Evolutionary conservation across 139 green algal genomes (phyloP).

Genomic region (Tetraselmis chui): DNA sequence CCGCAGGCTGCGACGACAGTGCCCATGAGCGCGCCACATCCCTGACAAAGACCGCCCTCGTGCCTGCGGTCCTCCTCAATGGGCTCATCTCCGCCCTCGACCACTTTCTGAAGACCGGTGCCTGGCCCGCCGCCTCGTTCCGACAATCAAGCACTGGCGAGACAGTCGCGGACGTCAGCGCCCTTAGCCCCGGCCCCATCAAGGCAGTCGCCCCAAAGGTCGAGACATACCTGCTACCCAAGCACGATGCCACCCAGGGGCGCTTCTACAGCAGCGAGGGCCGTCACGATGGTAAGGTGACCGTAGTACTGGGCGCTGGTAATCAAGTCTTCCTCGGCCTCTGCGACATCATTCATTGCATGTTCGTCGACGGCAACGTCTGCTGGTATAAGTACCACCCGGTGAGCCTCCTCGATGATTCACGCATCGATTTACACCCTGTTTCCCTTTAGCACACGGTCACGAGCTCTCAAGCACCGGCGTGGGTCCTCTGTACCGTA

Average conservation of each 20-base stretch:
- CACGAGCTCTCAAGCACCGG: too few species aligned
- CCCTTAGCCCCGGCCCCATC: background rate
- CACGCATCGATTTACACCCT: too few species aligned
- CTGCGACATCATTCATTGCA: constrained; percentile 19
- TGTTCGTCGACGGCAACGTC: constrained; percentile 26
- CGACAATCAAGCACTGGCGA: background rate
- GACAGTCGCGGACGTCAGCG: background rate
- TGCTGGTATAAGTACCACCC: constrained; percentile 14
- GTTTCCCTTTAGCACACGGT: too few species aligned
- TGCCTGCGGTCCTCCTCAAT: background rate
- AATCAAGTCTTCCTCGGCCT: constrained; percentile 30
- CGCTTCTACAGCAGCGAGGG: background rate
- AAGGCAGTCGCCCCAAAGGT: background rate
- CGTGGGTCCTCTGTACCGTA: too few species aligned
- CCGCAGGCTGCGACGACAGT: background rate
- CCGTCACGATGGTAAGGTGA: background rate
- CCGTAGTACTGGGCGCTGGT: constrained; percentile 22
- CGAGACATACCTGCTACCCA: background rate
- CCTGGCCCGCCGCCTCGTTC: background rate
- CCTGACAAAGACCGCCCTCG: background rate
- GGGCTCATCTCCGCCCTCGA: background rate
- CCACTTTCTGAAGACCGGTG: background rate
- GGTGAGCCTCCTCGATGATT: too few species aligned
- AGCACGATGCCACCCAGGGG: background rate
- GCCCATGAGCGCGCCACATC: background rate